Conservation (phyloP, 2,329 filamentous ascomycete species). For the Celoporthe dispersa region DNA sequence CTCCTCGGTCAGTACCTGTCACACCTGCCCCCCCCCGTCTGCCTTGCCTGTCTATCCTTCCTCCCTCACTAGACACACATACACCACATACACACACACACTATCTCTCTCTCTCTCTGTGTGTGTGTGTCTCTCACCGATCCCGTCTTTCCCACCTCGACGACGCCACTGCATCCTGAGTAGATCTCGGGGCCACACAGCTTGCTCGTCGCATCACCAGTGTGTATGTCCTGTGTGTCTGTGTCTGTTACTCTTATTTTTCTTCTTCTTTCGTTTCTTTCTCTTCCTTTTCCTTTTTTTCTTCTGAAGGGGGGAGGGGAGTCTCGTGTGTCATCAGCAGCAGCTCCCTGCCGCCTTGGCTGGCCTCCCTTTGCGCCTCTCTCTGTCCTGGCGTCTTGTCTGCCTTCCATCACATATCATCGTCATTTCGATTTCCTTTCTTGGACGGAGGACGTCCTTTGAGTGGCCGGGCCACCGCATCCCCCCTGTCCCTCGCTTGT, state of each 20-base stretch:
- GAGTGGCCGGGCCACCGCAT: conserved; percentile 25
- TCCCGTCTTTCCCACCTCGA: neutral
- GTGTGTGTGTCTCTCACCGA: neutral
- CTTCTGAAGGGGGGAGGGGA: too few species aligned
- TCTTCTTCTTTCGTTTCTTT: neutral
- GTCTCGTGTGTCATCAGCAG: too few species aligned
- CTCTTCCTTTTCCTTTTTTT: too few species aligned
- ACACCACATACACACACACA: too few species aligned
- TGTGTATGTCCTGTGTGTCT: neutral
- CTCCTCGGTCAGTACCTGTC: conserved; percentile 28
- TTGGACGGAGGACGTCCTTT: conserved; percentile 19
- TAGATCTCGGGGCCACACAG: neutral
- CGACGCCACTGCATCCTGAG: neutral
- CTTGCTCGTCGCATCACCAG: neutral
- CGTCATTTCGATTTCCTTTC: conserved; percentile 27
- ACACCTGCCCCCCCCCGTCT: neutral
- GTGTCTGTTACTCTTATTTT: neutral
- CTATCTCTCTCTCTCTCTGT: neutral
- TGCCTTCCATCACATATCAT: conserved; percentile 3
- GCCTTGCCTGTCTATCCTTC: neutral
- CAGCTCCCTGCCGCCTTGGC: too few species aligned
- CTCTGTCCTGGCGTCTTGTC: neutral
- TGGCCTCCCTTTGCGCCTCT: neutral
- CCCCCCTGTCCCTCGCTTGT: conserved; percentile 31
- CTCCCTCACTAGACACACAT: neutral